These are phyloP conservation scores for Udeniomyces megalosporus DNA, from an alignment of 768 basidiomycete genomes.

Conservation along the genomic window DNA sequence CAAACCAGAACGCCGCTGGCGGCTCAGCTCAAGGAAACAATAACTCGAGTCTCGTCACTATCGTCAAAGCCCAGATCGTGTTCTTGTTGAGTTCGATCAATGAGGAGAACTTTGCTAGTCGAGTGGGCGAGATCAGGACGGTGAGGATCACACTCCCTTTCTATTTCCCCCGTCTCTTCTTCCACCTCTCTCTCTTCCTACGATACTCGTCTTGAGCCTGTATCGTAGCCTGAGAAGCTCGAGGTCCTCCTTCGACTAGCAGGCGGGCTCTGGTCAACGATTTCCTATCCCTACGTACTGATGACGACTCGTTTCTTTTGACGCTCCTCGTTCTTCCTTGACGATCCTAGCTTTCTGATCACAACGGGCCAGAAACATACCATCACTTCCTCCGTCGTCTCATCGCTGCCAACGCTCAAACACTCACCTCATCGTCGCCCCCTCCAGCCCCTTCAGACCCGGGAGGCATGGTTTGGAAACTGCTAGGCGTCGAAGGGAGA, in stretches of 20 bases:
- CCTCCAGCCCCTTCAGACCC: conserved; percentile 41
- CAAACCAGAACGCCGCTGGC: no score
- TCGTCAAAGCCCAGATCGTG: conserved; percentile 64
- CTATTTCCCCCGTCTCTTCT: neutral
- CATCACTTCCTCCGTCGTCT: conserved; percentile 93
- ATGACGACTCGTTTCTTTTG: neutral
- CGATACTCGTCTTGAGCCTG: conserved; percentile 6
- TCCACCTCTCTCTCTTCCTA: neutral
- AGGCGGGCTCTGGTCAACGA: no score
- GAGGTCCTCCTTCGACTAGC: neutral
- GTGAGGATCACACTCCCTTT: conserved; percentile 38
- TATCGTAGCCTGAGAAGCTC: no score
- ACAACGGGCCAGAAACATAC: conserved; percentile 93
- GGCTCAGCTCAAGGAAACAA: neutral
- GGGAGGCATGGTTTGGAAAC: conserved; percentile 27
- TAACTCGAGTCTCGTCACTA: conserved; percentile 16
- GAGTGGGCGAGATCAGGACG: conserved; percentile 84
- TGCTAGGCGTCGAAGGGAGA: conserved; percentile 26
- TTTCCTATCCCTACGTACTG: no score
- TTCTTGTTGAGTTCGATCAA: conserved; percentile 90
- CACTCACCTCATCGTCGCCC: conserved; percentile 37
- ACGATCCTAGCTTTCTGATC: conserved; percentile 78
- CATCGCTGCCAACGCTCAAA: conserved; percentile 54
- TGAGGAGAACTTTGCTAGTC: conserved; percentile 90
- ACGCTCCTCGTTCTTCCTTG: conserved; percentile 5